Conservation (phyloP, 805 yeast genomes). For the Wickerhamomyces silvicola region DNA sequence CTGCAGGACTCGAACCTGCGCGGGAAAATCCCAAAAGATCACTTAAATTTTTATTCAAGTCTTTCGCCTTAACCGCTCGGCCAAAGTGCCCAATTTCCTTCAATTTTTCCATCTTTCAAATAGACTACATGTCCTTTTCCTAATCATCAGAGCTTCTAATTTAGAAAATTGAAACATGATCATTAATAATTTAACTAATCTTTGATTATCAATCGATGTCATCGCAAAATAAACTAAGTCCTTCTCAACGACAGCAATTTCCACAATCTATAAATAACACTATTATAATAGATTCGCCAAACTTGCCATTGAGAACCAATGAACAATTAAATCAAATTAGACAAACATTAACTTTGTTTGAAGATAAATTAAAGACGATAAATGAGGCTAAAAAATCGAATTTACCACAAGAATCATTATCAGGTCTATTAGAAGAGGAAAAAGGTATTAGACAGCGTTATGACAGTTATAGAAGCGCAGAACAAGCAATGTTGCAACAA, state of each 20-base stretch:
- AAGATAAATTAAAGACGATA: conserved; percentile 41
- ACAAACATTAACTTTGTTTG: conserved; percentile 41
- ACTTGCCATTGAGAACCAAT: conserved; percentile 8
- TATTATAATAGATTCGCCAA: conserved; percentile 12
- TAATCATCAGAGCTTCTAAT: no score
- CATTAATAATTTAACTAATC: no score
- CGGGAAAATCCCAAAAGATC: no score
- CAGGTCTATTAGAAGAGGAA: conserved; percentile 42
- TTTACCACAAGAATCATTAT: conserved; percentile 38
- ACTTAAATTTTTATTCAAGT: no score
- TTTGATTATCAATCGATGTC: no score
- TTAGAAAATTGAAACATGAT: no score
- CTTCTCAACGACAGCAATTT: conserved; percentile 5
- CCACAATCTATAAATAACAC: conserved; percentile 4
- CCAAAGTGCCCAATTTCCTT: no score
- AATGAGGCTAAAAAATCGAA: conserved; percentile 40
- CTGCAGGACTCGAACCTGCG: conserved; percentile 14
- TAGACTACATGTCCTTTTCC: no score
- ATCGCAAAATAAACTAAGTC: conserved; percentile 11
- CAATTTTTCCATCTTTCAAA: no score
- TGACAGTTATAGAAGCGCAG: conserved; percentile 44
- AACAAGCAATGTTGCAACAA: conserved; percentile 23
- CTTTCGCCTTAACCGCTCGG: no score
- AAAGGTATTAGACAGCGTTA: conserved; percentile 39
- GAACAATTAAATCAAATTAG: conserved; percentile 38